phyloP scores from a whole-genome alignment of 345 rosid species.

The Raphanus raphanistrum region DNA sequence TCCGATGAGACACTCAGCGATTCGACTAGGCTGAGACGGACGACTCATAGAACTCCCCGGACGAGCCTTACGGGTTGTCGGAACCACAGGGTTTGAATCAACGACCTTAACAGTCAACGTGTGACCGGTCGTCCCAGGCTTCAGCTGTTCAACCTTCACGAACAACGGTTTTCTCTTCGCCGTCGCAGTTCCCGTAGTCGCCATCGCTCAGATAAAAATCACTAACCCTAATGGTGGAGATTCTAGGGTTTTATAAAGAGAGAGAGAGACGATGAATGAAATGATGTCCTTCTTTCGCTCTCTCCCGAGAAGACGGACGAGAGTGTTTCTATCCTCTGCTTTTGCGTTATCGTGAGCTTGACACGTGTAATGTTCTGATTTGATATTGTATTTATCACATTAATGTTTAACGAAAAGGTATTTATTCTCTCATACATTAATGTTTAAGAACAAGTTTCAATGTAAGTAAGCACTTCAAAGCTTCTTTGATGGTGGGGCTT shows the following conservation, averaged over 20 bases:
- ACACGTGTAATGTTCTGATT: slow-evolving; percentile 11
- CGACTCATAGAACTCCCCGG: slow-evolving; percentile 48
- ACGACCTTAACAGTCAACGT: slow-evolving; percentile 64
- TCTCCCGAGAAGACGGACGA: slow-evolving; percentile 20
- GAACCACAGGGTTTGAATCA: slow-evolving; percentile 47
- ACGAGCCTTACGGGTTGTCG: slow-evolving; percentile 50
- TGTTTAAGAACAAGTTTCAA: not conserved
- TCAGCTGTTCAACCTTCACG: slow-evolving; percentile 61
- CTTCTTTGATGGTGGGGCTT: slow-evolving; percentile 27
- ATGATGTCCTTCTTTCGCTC: not conserved
- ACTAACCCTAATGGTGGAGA: slow-evolving; percentile 18
- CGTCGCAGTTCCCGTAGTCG: slow-evolving; percentile 29
- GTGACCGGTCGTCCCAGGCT: slow-evolving; percentile 74
- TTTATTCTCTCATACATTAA: not conserved
- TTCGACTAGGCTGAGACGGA: slow-evolving; percentile 57
- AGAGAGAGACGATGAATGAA: slow-evolving; percentile 18
- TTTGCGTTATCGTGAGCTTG: not conserved
- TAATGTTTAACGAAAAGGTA: not conserved
- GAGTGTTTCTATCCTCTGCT: slow-evolving; percentile 27
- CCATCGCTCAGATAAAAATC: slow-evolving; percentile 18
- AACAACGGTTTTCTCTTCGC: slow-evolving; percentile 70
- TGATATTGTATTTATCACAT: not conserved
- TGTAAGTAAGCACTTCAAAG: not conserved
- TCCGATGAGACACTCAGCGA: slow-evolving; percentile 80
- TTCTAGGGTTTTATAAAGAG: slow-evolving; percentile 33